These are phyloP conservation scores for Wickerhamiella spandovensis DNA, from an alignment of 805 yeast genomes.

Conservation along the genomic window DNA sequence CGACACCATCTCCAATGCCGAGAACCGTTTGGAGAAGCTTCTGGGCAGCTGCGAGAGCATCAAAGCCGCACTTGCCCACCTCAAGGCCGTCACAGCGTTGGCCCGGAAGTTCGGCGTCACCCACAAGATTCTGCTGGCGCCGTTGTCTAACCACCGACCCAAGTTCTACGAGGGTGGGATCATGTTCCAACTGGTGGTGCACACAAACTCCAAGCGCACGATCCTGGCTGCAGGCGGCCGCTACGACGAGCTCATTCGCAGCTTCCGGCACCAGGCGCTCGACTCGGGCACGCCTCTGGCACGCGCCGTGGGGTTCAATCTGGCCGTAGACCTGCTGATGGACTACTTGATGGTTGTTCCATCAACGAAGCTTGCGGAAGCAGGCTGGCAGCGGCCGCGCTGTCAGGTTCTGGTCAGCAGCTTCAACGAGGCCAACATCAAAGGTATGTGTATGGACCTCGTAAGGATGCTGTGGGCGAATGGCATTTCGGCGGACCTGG, in stretches of 20 bases:
- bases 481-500: conserved; percentile 68
- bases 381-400: conserved; percentile 29
- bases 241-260: conserved; percentile 59
- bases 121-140: conserved; percentile 50
- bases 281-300: conserved; percentile 24
- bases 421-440: conserved; percentile 41
- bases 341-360: conserved; percentile 30
- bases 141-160: conserved; percentile 72
- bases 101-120: conserved; percentile 47
- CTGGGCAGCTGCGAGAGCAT: conserved; percentile 67
- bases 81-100: conserved; percentile 43
- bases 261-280: conserved; percentile 45
- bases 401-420: conserved; percentile 77
- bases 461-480: conserved; percentile 56
- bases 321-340: conserved; percentile 59
- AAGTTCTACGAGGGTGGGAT: conserved; percentile 67
- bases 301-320: conserved; percentile 76
- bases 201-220: conserved; percentile 27
- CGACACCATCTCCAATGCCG: conserved; percentile 51
- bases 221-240: conserved; percentile 89
- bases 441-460: conserved; percentile 50
- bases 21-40: conserved; percentile 45
- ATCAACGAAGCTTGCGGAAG: neutral
- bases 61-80: conserved; percentile 47
- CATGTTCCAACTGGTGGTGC: conserved; percentile 77